Conservation (phyloP, 2,329 filamentous ascomycete genomes). For the Juglanconis oblonga region DNA sequence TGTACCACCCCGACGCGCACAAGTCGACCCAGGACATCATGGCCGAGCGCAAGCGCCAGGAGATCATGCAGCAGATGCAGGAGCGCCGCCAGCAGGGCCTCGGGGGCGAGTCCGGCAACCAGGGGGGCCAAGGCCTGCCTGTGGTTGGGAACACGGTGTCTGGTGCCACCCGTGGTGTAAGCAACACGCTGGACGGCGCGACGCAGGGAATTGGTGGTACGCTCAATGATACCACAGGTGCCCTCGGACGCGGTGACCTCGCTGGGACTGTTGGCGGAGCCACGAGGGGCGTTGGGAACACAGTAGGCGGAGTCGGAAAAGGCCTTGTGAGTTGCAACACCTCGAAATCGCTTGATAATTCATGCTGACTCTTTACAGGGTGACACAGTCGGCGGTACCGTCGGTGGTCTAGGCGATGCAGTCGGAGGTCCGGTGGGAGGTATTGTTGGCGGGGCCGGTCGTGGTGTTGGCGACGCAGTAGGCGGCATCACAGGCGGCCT, state of each 20-base stretch:
- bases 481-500: conserved; percentile 17
- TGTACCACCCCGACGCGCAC: conserved; percentile 10
- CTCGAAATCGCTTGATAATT: not conserved
- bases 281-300: conserved; percentile 11
- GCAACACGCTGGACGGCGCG: conserved; percentile 13
- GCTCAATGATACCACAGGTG: conserved; percentile 14
- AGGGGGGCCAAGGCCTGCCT: conserved; percentile 5
- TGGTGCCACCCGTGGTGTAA: conserved; percentile 11
- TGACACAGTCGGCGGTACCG: conserved; percentile 16
- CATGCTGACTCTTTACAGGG: conserved; percentile 1
- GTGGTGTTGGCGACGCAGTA: conserved; percentile 13
- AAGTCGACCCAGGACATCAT: conserved; percentile 14
- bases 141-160: conserved; percentile 10
- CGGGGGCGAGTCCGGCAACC: not conserved
- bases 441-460: conserved; percentile 16
- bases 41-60: conserved; percentile 11
- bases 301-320: conserved; percentile 15
- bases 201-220: conserved; percentile 13
- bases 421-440: conserved; percentile 15
- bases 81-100: not conserved
- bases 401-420: conserved; percentile 15
- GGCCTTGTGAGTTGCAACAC: conserved; percentile 8
- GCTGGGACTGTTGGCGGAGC: conserved; percentile 10
- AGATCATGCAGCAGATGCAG: conserved; percentile 6
- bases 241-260: conserved; percentile 13